Evolutionary conservation across 805 yeast genomes (phyloP).

Genomic region (Candida odintsovae): DNA sequence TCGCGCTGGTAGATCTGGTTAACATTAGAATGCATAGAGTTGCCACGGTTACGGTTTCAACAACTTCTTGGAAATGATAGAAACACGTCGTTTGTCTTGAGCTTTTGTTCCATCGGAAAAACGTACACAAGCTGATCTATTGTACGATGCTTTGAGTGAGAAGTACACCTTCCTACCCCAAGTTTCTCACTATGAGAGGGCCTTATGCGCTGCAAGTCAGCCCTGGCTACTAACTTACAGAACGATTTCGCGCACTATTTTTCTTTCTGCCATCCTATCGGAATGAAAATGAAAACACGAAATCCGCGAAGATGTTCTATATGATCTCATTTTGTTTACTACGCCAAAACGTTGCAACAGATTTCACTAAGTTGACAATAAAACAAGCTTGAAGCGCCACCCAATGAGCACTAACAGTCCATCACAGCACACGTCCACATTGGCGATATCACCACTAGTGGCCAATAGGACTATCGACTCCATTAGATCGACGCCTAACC

Average conservation of each 20-base stretch:
- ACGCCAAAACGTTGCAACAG: neutral
- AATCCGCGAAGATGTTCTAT: neutral
- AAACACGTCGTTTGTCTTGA: too few species aligned
- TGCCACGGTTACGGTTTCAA: neutral
- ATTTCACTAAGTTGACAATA: neutral
- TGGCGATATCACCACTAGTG: slow-evolving; percentile 67
- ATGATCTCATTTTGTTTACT: neutral
- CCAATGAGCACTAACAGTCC: slow-evolving; percentile 22
- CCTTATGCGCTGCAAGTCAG: too few species aligned
- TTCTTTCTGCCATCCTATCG: too few species aligned
- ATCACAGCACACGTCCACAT: slow-evolving; percentile 66
- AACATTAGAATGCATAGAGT: neutral
- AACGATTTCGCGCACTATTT: too few species aligned
- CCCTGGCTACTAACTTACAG: too few species aligned
- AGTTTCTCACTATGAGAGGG: too few species aligned
- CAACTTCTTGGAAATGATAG: neutral
- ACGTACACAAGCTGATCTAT: too few species aligned
- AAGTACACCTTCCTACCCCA: too few species aligned
- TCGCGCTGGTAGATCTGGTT: neutral
- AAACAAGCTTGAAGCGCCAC: neutral
- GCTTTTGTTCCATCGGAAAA: too few species aligned
- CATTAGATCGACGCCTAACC: slow-evolving; percentile 44
- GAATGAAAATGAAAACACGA: neutral
- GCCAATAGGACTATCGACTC: slow-evolving; percentile 28
- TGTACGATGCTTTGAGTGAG: too few species aligned